Evolutionary conservation across 2,329 filamentous ascomycete species (phyloP).

Genomic region (Pyricularia sp.): DNA sequence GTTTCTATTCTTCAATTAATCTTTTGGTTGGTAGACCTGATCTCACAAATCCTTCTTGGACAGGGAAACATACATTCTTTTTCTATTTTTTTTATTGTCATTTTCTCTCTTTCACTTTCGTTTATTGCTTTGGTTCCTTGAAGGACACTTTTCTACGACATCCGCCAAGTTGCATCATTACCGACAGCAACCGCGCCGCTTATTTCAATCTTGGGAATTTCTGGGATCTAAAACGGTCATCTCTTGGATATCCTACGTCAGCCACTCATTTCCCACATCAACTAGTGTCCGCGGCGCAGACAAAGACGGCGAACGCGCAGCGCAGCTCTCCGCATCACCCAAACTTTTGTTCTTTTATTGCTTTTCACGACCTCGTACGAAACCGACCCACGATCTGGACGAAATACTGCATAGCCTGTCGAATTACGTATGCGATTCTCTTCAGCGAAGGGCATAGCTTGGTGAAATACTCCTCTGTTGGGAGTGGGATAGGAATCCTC

Average conservation of each 20-base stretch:
- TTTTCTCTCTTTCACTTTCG: neutral
- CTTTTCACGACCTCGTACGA: neutral
- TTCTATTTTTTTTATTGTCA: neutral
- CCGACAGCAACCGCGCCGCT: neutral
- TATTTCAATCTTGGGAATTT: neutral
- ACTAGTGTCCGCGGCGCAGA: neutral
- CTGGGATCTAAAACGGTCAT: neutral
- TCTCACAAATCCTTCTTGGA: neutral
- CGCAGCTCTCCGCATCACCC: neutral
- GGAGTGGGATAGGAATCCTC: conserved; percentile 9
- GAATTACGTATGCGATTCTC: conserved; percentile 13
- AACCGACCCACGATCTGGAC: neutral
- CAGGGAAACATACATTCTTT: neutral
- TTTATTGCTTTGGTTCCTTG: neutral
- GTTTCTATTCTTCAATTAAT: neutral
- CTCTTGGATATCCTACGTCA: neutral
- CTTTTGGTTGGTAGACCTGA: neutral
- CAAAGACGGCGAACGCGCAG: neutral
- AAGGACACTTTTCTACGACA: neutral
- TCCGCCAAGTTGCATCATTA: neutral
- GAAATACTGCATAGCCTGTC: neutral
- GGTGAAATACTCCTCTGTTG: conserved; percentile 6
- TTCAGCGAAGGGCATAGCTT: conserved; percentile 6
- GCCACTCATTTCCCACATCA: neutral
- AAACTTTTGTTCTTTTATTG: neutral